These are phyloP conservation scores for Citeromyces matritensis DNA, from an alignment of 805 yeast species.

Conservation along the genomic window DNA sequence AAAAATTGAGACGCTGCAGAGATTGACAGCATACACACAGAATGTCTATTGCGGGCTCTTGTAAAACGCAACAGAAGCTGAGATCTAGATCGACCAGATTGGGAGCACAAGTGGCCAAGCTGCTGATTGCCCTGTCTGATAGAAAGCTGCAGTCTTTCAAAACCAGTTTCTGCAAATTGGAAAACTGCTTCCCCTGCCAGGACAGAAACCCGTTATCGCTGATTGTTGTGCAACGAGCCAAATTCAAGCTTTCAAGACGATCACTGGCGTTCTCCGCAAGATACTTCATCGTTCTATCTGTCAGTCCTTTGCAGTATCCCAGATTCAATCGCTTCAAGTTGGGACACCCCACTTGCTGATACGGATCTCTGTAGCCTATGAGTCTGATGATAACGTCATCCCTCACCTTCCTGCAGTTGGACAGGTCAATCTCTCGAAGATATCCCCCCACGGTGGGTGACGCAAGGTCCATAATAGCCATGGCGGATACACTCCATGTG, in stretches of 20 bases:
- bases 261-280: slow-evolving; percentile 43
- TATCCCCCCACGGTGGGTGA: slow-evolving; percentile 47
- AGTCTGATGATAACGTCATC: slow-evolving; percentile 59
- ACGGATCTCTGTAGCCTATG: slow-evolving; percentile 27
- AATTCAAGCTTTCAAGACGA: slow-evolving; percentile 37
- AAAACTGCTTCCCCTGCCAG: slow-evolving; percentile 47
- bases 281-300: slow-evolving; percentile 53
- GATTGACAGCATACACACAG: slow-evolving; percentile 51
- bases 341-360: slow-evolving; percentile 35
- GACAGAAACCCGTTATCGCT: slow-evolving; percentile 59
- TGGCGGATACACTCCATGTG: slow-evolving; percentile 66
- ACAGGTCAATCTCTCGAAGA: slow-evolving; percentile 45
- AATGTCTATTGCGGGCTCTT: slow-evolving; percentile 55
- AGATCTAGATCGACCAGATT: slow-evolving; percentile 40
- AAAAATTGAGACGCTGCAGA: slow-evolving; percentile 35
- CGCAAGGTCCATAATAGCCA: slow-evolving; percentile 71
- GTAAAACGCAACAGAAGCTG: slow-evolving; percentile 63
- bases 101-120: slow-evolving; percentile 47
- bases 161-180: slow-evolving; percentile 32
- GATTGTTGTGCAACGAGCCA: slow-evolving; percentile 66
- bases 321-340: slow-evolving; percentile 36
- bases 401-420: slow-evolving; percentile 56
- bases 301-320: slow-evolving; percentile 65
- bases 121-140: slow-evolving; percentile 47
- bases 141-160: slow-evolving; percentile 64